Evolutionary conservation across 2,329 filamentous ascomycete species (phyloP), one percentile per base, ranked within the genome.

Genomic region (Trichoderma simmonsii): DNA sequence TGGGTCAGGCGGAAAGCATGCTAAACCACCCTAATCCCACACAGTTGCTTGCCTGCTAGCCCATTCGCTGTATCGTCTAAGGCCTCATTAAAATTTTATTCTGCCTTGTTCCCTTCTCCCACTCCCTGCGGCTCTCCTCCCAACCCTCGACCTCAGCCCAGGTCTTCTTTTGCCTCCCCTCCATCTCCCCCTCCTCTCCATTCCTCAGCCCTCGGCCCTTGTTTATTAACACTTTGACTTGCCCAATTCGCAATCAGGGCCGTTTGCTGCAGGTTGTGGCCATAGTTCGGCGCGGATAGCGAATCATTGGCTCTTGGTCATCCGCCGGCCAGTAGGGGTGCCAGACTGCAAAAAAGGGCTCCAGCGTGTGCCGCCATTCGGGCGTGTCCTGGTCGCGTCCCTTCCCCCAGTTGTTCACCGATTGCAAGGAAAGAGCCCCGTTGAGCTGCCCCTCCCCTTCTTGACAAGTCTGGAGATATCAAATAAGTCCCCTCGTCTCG

Each of bases 1-100:
- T 59, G 43, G 62, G 70, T 60, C 62, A 59, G 56, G 70, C 62
- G 62, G 70, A 48, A 63, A 56, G 43, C 24, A 66, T 39, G 34
- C 34, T 30, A 56, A 39, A 57, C 32, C 48, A 28, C 51, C 54
- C 39, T 36, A 67, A 39, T 64, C 70, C 60, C 54, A 66, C 62
- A 51, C 18, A 43, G 34, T 39, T 61, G 66, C 26, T 32, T n/a
- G 34, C 14, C 56, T 61, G 65, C 66, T 51, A 61, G 54, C 62
- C 51, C 54, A 60, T 67, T 65, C 54, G 61, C 51, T 21, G 30
- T 18, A 66, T 65, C 62, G 62, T 71, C 67, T 28, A 39, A 56
- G 43, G 43, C 57, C 67, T 63, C 60, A 70, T 54, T 62, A 61
- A 60, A 69, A 51, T 32, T 70, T 63, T 56, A 39, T 14, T n/a